Conservation (phyloP, 202 grass and related monocot genomes). For the Dendrocalamus latiflorus region DNA sequence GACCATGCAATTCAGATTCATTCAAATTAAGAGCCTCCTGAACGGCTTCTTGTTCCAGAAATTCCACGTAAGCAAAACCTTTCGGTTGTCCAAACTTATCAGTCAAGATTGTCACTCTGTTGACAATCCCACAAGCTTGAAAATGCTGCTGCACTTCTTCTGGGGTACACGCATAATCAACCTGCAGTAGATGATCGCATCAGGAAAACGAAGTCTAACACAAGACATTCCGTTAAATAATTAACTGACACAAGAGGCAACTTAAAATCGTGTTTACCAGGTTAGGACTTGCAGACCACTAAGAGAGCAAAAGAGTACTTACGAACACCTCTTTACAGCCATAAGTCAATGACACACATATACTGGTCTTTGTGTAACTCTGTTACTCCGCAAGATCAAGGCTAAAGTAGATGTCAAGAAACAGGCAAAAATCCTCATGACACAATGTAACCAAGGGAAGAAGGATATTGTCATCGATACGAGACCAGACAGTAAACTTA, state of each 20-base stretch:
- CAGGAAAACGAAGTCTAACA: not conserved
- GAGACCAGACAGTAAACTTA: too few relatives aligned
- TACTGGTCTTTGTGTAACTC: not conserved
- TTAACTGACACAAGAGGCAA: not conserved
- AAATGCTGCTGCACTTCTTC: constrained; percentile 97
- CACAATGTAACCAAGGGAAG: not conserved
- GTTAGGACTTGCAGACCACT: not conserved
- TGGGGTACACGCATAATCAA: constrained; percentile 86
- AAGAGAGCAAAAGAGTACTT: not conserved
- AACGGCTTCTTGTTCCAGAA: constrained; percentile 74
- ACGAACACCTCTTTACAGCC: not conserved
- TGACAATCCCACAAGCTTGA: constrained; percentile 88
- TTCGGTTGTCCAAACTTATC: constrained; percentile 93
- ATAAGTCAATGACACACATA: not conserved
- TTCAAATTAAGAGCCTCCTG: constrained; percentile 80
- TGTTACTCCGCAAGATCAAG: not conserved
- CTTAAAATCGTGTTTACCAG: not conserved
- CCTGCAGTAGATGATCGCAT: constrained; percentile 34
- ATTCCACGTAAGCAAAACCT: constrained; percentile 95
- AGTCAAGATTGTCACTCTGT: constrained; percentile 88
- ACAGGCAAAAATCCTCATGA: not conserved
- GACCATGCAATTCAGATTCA: constrained; percentile 82
- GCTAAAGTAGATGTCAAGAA: not conserved
- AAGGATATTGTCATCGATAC: not conserved
- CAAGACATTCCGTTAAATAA: not conserved